A percentile compares a stretch with the other conserved stretches of the same genome.
Evolutionary conservation across 495 filamentous ascomycete genomes (phyloP).

Genomic region (Tuber brumale): DNA sequence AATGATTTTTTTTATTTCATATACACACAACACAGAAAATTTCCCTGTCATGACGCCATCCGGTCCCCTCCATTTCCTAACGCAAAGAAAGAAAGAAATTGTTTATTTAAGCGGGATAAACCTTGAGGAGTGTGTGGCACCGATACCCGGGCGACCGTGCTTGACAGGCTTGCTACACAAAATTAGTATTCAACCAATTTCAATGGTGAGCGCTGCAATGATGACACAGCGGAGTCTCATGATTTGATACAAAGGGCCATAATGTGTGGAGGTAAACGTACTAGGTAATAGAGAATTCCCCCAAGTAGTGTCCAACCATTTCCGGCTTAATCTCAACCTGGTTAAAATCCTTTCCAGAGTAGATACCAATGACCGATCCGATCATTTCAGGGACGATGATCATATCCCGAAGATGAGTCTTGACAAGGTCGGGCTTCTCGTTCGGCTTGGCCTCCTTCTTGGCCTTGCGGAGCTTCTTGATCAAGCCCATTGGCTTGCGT

Average conservation of each 20-base stretch:
- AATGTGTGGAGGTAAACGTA: slow-evolving; percentile 51
- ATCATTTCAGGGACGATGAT: slow-evolving; percentile 99
- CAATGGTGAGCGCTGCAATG: background rate
- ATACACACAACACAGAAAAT: slow-evolving; percentile 28
- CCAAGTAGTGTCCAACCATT: slow-evolving; percentile 99
- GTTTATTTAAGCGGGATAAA: slow-evolving; percentile 99
- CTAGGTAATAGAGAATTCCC: slow-evolving; percentile 99
- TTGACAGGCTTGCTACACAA: slow-evolving; percentile 90
- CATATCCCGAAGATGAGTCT: slow-evolving; percentile 99
- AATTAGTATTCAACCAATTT: slow-evolving; percentile 22
- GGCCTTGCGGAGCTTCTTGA: slow-evolving; percentile 99
- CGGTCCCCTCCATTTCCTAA: slow-evolving; percentile 16
- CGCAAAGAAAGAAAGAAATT: slow-evolving; percentile 24
- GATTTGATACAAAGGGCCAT: background rate
- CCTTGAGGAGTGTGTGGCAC: slow-evolving; percentile 99
- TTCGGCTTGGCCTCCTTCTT: slow-evolving; percentile 99
- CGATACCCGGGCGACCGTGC: slow-evolving; percentile 99
- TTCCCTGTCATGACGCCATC: slow-evolving; percentile 25
- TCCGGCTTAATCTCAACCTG: slow-evolving; percentile 99
- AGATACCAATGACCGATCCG: slow-evolving; percentile 93
- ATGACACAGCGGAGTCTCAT: background rate
- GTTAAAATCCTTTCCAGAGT: slow-evolving; percentile 99
- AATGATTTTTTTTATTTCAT: slow-evolving; percentile 35
- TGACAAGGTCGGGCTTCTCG: slow-evolving; percentile 98
- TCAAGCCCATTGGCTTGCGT: slow-evolving; percentile 99